Evolutionary conservation across 2,329 filamentous ascomycete genomes (phyloP).

Genomic region (Chrysoporthe puriensis): DNA sequence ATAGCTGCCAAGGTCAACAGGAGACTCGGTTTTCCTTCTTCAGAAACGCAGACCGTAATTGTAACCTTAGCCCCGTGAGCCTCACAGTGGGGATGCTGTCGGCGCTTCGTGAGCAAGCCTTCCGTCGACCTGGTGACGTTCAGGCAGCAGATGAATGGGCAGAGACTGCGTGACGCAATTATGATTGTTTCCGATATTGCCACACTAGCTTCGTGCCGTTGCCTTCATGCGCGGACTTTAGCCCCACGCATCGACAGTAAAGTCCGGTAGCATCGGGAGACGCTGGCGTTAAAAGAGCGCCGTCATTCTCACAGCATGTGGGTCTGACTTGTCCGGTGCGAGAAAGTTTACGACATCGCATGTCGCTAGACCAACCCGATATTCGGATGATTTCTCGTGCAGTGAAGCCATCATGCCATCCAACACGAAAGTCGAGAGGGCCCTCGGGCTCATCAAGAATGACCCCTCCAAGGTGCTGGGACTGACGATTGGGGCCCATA

Average conservation of each 20-base stretch:
- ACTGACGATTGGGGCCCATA: constrained; percentile 19
- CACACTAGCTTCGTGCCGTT: neutral
- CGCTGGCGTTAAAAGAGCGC: neutral
- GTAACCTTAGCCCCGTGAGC: neutral
- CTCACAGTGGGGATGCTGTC: neutral
- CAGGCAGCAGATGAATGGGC: neutral
- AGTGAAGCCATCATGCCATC: constrained; percentile 15
- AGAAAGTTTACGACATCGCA: too few relatives aligned
- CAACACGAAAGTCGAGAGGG: constrained; percentile 22
- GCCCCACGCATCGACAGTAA: neutral
- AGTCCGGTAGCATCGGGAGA: too few relatives aligned
- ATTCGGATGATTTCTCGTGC: too few relatives aligned
- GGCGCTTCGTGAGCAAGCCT: neutral
- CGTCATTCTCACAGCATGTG: too few relatives aligned
- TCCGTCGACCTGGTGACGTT: neutral
- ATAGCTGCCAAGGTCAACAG: neutral
- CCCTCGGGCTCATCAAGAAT: constrained; percentile 16
- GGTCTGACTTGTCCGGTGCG: too few relatives aligned
- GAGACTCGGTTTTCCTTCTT: neutral
- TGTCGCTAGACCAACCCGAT: too few relatives aligned
- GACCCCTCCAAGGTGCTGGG: constrained; percentile 25
- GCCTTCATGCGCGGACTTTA: neutral
- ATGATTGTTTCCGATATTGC: neutral
- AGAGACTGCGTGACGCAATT: neutral
- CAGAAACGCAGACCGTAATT: neutral